These are phyloP conservation scores for Chaetomiaceae sp. DNA, from an alignment of 2,329 filamentous ascomycete genomes.

Conservation along the genomic window DNA sequence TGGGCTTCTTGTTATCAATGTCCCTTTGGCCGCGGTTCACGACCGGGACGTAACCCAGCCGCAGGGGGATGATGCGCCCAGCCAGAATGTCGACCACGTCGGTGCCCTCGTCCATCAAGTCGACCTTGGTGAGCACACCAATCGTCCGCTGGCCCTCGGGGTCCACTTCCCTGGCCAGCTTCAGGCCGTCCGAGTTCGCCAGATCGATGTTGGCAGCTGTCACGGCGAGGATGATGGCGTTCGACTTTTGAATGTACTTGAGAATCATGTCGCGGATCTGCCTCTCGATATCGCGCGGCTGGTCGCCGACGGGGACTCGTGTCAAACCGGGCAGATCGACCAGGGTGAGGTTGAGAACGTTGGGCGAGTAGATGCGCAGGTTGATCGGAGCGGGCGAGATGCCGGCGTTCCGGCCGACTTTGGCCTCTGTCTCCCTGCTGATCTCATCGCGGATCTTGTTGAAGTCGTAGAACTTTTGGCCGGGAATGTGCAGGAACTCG, in stretches of 20 bases:
- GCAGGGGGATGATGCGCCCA: slow-evolving; percentile 90
- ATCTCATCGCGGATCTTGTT: slow-evolving; percentile 98
- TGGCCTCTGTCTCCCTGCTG: slow-evolving; percentile 89
- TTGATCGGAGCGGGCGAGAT: slow-evolving; percentile 98
- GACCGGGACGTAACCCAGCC: slow-evolving; percentile 89
- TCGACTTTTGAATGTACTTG: slow-evolving; percentile 97
- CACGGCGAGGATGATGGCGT: slow-evolving; percentile 95
- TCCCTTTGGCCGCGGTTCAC: slow-evolving; percentile 97
- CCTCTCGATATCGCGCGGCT: slow-evolving; percentile 91
- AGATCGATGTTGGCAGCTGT: slow-evolving; percentile 96
- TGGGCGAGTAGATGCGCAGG: slow-evolving; percentile 95
- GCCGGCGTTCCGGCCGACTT: slow-evolving; percentile 92
- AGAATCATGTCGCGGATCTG: slow-evolving; percentile 98
- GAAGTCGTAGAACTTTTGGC: slow-evolving; percentile 97
- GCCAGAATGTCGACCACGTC: slow-evolving; percentile 98
- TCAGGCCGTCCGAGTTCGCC: slow-evolving; percentile 96
- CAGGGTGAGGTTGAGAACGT: slow-evolving; percentile 92
- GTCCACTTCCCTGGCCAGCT: slow-evolving; percentile 93
- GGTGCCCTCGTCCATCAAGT: slow-evolving; percentile 97
- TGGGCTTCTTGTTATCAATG: slow-evolving; percentile 97
- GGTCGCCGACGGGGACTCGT: slow-evolving; percentile 93
- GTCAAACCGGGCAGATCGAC: slow-evolving; percentile 96
- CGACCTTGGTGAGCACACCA: slow-evolving; percentile 96
- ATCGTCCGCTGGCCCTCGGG: slow-evolving; percentile 97
- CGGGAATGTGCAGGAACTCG: slow-evolving; percentile 96